Base-by-base conservation (phyloP, 768 basidiomycete genomes). In the Lentinula aciculospora region DNA sequence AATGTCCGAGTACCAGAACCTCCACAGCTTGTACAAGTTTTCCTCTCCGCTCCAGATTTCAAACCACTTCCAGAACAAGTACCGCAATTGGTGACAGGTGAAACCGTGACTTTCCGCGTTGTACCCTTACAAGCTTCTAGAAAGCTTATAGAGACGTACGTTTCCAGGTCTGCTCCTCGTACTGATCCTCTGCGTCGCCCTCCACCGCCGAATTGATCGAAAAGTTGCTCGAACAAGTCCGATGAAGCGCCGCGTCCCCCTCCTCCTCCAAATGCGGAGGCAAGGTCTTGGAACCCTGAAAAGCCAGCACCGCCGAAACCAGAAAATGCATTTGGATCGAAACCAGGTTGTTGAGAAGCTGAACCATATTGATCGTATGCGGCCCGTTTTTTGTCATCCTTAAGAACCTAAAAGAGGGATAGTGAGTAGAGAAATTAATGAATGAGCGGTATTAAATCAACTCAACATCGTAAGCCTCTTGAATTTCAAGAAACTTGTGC, bases 61-160 rank as follows among this genome's bases (percentile, higher is more conserved):
- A 99, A 71, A 7, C 97, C 97, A 64, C 80, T 83, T 12, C 94
- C 94, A 37, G 83, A 81, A 73, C 97, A 99, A 8, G 92, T 81
- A 40, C 73, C 73, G 69, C 97, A 98, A 63, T 93, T 82, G 46
- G 86, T 83, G 40, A 98, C 82, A 12, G 94, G 92, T 19, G 83
- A 85, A 60, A 92, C 77, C 57, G 81, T 84, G 63, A 98, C 76
- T 57, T 81, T 87, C 57, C 88, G 85, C 47, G 79, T 81, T 17
- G 89, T 76, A 50, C 97, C 97, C 71, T 89, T 93, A 75, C 92
- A 94, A n/a, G 95, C 89, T 60, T 99, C 97, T 72, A 95, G 81
- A 75, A 99, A 99, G 46, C 78, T 82, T 62, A 99, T 75, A 46
- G 80, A 81, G 65, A 98, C 64, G 34, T 76, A 78, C 8, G 87